Conservation (phyloP, 1,284 basidiomycete species). For the Trichosporon asahii region DNA sequence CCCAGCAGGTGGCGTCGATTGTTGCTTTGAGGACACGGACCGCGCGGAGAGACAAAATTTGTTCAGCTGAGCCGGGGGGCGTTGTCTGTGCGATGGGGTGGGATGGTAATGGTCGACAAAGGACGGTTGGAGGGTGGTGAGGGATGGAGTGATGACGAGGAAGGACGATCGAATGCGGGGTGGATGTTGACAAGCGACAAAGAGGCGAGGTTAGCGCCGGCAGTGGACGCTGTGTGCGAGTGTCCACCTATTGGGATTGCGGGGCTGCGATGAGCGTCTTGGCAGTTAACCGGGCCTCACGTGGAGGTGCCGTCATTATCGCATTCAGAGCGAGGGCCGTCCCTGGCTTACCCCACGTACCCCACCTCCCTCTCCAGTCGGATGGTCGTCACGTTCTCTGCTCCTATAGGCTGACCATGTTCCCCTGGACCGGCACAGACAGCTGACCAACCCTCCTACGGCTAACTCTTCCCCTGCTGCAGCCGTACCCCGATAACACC, state of each 20-base stretch:
- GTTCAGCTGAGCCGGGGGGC: background rate
- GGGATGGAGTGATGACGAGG: background rate
- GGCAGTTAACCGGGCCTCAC: background rate
- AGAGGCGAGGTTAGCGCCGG: background rate
- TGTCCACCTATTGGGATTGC: background rate
- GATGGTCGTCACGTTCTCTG: background rate
- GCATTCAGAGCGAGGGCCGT: background rate
- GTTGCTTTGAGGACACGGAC: background rate
- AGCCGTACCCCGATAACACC: background rate
- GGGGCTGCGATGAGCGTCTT: background rate
- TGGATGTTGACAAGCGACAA: background rate
- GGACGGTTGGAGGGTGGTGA: background rate
- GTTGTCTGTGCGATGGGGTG: background rate
- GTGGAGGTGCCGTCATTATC: slow-evolving; percentile 1
- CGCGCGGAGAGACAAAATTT: background rate
- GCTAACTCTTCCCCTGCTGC: background rate
- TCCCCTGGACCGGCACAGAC: background rate
- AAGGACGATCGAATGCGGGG: background rate
- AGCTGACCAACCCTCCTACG: background rate
- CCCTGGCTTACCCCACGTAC: slow-evolving; percentile 1
- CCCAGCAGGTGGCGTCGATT: background rate
- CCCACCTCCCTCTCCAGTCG: background rate
- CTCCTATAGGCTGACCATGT: background rate
- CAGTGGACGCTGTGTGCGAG: background rate
- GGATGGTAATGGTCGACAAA: background rate